These are phyloP conservation scores for Diaporthe ampelina DNA, from an alignment of 2,329 filamentous ascomycete genomes.

Conservation along the genomic window DNA sequence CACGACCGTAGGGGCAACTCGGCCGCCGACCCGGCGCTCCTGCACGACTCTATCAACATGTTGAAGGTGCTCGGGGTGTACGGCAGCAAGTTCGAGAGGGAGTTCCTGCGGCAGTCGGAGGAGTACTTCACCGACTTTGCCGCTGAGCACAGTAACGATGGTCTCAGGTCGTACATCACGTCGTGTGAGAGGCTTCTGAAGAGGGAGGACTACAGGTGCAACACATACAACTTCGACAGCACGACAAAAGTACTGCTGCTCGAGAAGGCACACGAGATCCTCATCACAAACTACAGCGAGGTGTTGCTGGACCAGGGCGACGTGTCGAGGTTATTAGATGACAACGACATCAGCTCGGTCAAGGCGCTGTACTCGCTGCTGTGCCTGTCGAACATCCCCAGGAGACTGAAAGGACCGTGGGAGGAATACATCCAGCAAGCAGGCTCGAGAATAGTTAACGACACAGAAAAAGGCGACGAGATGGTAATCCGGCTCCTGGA, in stretches of 20 bases:
- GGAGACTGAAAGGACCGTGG: conserved; percentile 80
- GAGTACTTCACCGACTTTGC: conserved; percentile 80
- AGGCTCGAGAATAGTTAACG: conserved; percentile 83
- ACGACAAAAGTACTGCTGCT: conserved; percentile 85
- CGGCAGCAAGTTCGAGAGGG: conserved; percentile 81
- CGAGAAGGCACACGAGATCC: conserved; percentile 77
- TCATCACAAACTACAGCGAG: conserved; percentile 78
- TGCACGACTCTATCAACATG: conserved; percentile 84
- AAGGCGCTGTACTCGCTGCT: conserved; percentile 84
- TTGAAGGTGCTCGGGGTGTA: conserved; percentile 90
- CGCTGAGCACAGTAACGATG: conserved; percentile 72
- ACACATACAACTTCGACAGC: conserved; percentile 84
- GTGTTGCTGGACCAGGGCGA: conserved; percentile 76
- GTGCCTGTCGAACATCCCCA: conserved; percentile 77
- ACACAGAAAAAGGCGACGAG: conserved; percentile 81
- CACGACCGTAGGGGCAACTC: conserved; percentile 74
- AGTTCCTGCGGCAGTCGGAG: conserved; percentile 77
- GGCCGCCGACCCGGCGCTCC: conserved; percentile 73
- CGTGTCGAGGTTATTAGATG: conserved; percentile 80
- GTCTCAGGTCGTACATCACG: conserved; percentile 82
- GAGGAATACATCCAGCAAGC: conserved; percentile 82
- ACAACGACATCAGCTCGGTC: conserved; percentile 78
- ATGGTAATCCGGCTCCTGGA: conserved; percentile 89
- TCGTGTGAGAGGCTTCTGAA: conserved; percentile 78
- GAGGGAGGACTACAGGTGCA: conserved; percentile 81